Conservation (phyloP, 1,284 basidiomycete genomes). For the Tylopilus sp. region DNA sequence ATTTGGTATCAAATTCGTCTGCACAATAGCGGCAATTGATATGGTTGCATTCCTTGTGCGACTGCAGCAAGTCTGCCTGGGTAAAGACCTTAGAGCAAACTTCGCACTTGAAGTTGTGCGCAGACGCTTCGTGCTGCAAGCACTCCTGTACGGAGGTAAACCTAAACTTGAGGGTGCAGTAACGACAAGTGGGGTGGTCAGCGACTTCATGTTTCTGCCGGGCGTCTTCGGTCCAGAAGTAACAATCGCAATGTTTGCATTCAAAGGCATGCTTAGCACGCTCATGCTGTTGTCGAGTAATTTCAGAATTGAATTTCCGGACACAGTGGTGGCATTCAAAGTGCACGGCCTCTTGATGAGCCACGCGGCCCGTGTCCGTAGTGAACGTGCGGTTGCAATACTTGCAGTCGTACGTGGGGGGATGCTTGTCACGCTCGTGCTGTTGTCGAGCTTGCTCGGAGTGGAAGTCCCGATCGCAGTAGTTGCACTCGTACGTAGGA, state of each 20-base stretch:
- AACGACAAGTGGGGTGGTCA: conserved; percentile 26
- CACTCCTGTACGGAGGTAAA: conserved; percentile 7
- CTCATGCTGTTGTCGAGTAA: conserved; percentile 21
- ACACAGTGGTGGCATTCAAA: too few relatives aligned
- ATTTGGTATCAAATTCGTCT: not conserved
- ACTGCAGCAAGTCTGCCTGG: not conserved
- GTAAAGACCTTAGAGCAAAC: conserved; percentile 20
- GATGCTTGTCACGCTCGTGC: too few relatives aligned
- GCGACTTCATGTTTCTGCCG: conserved; percentile 21
- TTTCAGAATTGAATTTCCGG: conserved; percentile 17
- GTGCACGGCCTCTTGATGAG: conserved; percentile 26
- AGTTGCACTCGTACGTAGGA: too few relatives aligned
- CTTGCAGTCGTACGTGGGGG: conserved; percentile 15
- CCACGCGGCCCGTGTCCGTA: conserved; percentile 16
- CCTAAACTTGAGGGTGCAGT: conserved; percentile 23
- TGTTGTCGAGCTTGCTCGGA: too few relatives aligned
- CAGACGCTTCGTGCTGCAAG: conserved; percentile 1
- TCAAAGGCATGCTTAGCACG: conserved; percentile 17
- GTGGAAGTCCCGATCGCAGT: too few relatives aligned
- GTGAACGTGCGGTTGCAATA: conserved; percentile 30
- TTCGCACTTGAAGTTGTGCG: conserved; percentile 19
- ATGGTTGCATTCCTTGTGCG: conserved; percentile 20
- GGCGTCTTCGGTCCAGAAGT: conserved; percentile 22
- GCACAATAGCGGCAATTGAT: conserved; percentile 30
- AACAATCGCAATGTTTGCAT: conserved; percentile 26